Evolutionary conservation across 495 filamentous ascomycete genomes (phyloP), one percentile per base, ranked within the genome.

Genomic region (Hypoxylon subgilvum): DNA sequence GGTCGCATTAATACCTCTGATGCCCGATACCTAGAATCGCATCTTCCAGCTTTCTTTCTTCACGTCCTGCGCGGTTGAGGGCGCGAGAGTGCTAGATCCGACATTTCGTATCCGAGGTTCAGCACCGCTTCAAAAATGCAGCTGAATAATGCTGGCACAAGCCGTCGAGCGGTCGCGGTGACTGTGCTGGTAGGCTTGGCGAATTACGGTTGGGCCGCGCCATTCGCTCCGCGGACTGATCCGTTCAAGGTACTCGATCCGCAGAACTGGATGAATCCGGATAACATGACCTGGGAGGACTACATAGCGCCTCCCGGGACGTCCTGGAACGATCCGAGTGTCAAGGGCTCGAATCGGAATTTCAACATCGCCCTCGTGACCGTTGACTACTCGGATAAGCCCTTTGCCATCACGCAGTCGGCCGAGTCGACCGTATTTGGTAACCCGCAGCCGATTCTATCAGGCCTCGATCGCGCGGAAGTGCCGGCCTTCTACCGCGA

Each of bases 291-390:
- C 9, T 75, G 73, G 73, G 66, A 28, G 17, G 74, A 76, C 52
- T 76, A 65, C 65, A 62, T 58, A 13, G 36, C 43, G 3, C 69
- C 69, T 0, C 74, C 74, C 0, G 64, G 67, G 0, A 74, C 71
- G 22, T 67, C 60, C 1, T 76, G 73, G 73, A 54, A 57, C 4
- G 72, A 75, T 40, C 64, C 72, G 0, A 63, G 55, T 4, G 48
- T 38, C 7, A 73, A 65, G 41, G 74, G 74, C 1, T 66, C 63
- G 7, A 51, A 53, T 25, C 53, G 70, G 28, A 71, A 66, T 54
- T 69, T 76, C 63, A 75, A 78, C 53, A 78, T 78, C 52, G 74
- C 75, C 1, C 63, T 76, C 13, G 72, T 78, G 18, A 57, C 66
- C 3, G 72, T 76, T 14, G 75, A 76, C 48, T 76, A 75, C 49